A percentile compares a stretch with the other conserved stretches of the same genome.
These are phyloP conservation scores for Dittrichia graveolens DNA, from an alignment of 129 eudicot genomes.

Conservation along the genomic window DNA sequence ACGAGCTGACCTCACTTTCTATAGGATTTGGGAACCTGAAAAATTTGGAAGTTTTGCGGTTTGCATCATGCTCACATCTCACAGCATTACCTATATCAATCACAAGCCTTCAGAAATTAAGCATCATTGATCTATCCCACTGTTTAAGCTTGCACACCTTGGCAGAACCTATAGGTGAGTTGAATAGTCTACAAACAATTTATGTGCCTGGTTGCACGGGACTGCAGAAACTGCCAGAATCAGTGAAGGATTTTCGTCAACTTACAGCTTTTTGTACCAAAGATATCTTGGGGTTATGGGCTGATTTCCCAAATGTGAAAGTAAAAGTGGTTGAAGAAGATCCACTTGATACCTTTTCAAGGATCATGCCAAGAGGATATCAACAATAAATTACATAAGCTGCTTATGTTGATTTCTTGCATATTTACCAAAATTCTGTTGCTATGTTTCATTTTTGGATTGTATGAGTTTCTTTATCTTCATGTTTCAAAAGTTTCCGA, in stretches of 20 bases:
- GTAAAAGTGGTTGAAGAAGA: constrained; percentile 26
- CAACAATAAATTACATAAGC: too few species aligned
- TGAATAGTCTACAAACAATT: constrained; percentile 16
- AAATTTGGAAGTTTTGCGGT: constrained; percentile 34
- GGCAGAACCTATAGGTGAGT: constrained; percentile 28
- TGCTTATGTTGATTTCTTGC: too few species aligned
- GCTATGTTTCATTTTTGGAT: too few species aligned
- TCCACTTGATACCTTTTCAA: constrained; percentile 1
- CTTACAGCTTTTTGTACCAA: constrained; percentile 20
- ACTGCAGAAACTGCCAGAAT: constrained; percentile 25
- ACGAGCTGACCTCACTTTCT: constrained; percentile 39
- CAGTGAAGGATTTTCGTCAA: constrained; percentile 3
- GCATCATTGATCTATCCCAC: constrained; percentile 17
- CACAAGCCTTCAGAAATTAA: constrained; percentile 16
- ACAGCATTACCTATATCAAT: constrained; percentile 14
- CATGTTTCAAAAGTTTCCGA: too few species aligned
- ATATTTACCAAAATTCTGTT: too few species aligned
- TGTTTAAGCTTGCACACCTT: constrained; percentile 11
- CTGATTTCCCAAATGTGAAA: neutral
- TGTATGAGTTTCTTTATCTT: too few species aligned
- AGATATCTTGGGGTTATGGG: constrained; percentile 19
- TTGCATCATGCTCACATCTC: constrained; percentile 31
- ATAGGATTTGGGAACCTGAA: constrained; percentile 8
- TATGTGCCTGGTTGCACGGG: constrained; percentile 30
- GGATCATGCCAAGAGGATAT: neutral